phyloP scores from a whole-genome alignment of 2,329 filamentous ascomycete genomes.

The Knufia petricola region DNA sequence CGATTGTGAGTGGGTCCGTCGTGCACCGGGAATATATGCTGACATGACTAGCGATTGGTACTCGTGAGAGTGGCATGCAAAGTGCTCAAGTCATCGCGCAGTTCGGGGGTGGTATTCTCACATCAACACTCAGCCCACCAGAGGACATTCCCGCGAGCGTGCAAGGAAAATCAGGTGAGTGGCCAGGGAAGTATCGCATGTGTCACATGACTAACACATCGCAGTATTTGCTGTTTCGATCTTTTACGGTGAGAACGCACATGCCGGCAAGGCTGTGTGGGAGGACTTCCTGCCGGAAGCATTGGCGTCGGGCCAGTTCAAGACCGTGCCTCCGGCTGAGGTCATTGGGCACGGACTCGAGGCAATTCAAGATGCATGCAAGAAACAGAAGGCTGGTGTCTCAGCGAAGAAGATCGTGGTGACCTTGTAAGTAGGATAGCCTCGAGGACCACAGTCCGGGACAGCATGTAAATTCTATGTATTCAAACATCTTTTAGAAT shows the following conservation, averaged over 20 bases:
- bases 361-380: slow-evolving; percentile 29
- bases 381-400: slow-evolving; percentile 31
- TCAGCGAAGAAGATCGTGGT: slow-evolving; percentile 34
- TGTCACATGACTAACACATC: slow-evolving; percentile 3
- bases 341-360: slow-evolving; percentile 33
- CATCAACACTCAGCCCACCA: slow-evolving; percentile 9
- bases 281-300: slow-evolving; percentile 28
- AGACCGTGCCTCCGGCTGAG: slow-evolving; percentile 27
- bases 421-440: slow-evolving; percentile 15
- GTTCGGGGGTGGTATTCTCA: slow-evolving; percentile 18
- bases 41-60: slow-evolving; percentile 11
- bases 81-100: slow-evolving; percentile 15
- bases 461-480: too few relatives aligned
- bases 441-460: too few relatives aligned
- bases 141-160: slow-evolving; percentile 14
- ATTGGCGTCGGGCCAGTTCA: slow-evolving; percentile 24
- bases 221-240: slow-evolving; percentile 14
- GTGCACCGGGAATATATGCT: background rate
- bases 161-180: slow-evolving; percentile 12
- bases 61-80: slow-evolving; percentile 14
- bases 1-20: slow-evolving; percentile 12
- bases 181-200: background rate
- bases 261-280: slow-evolving; percentile 27
- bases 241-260: slow-evolving; percentile 4
- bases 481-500: too few relatives aligned